Base-by-base conservation (phyloP, 2,329 filamentous ascomycete genomes). In the Scortechinia acanthostroma region DNA sequence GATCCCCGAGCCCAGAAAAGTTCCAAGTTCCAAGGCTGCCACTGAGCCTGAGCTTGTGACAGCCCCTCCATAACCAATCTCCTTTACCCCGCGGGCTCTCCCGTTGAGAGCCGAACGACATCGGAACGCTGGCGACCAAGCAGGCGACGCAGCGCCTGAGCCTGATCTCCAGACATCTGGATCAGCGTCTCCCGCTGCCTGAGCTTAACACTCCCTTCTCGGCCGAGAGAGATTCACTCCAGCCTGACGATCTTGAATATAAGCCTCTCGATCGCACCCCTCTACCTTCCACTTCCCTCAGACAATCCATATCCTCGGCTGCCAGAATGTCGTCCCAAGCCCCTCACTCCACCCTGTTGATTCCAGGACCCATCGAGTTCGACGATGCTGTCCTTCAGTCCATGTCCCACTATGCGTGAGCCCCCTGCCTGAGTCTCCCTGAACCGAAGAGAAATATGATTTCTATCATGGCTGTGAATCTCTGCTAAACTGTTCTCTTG, bases 311-410 rank as follows among this genome's bases (percentile, higher is more conserved):
- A 30, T 30, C 25, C 10, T 30, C 25, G n/a, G 10, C 25, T 30
- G 25, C 35, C 35, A 40, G 20, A 10, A 40, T 40, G 35, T 40
- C 35, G 35, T 15, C 35, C 17, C 35, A 40, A 19, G 35, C 35
- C 6, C 35, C 35, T 40, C 35, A 40, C 35, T 6, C 10, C 10
- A 84, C 91, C 46, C 74, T 98, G 67, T 81, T 98, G 69, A 97
- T 98, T 60, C 93, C 93, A 43, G 93, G 93, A 51, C 93, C 93
- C 59, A 95, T 97, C 65, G 91, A 97, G 71, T 96, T 96, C 61
- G 91, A 96, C 64, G 91, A 97, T 91, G 90, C 83, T 42, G 91
- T 97, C 49, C 80, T 96, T 44, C 80, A 91, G 65, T 88, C 90
- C 49, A 96, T 96, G 91, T 85, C 86, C 72, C 90, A 95, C 69